Conservation (phyloP, 2,329 filamentous ascomycete species). For the Aureobasidium vineae region DNA sequence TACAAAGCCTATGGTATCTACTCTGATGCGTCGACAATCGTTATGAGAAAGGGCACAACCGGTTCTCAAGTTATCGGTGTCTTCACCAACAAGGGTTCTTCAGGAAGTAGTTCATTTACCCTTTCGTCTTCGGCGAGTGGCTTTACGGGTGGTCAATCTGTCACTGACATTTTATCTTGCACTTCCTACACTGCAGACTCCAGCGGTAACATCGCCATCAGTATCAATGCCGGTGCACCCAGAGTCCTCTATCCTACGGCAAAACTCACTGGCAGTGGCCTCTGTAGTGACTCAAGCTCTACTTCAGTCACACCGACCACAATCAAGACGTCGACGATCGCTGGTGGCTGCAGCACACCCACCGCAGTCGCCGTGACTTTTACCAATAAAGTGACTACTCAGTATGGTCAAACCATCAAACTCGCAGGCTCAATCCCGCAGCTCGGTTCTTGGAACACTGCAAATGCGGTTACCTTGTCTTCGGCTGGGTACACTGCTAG, state of each 20-base stretch:
- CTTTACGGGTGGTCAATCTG: conserved; percentile 32
- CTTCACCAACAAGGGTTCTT: conserved; percentile 45
- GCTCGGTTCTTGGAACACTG: conserved; percentile 60
- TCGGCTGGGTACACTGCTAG: conserved; percentile 56
- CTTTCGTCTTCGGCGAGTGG: conserved; percentile 31
- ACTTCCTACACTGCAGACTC: conserved; percentile 44
- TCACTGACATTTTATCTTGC: conserved; percentile 49
- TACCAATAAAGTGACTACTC: conserved; percentile 56
- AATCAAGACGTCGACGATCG: conserved; percentile 2
- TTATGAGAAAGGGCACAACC: conserved; percentile 46
- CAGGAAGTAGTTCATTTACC: conserved; percentile 19
- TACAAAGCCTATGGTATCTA: conserved; percentile 47
- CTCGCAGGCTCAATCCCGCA: conserved; percentile 57
- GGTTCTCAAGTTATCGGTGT: conserved; percentile 47
- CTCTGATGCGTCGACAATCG: conserved; percentile 46
- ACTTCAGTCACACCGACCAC: neutral
- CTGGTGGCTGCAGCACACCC: conserved; percentile 23
- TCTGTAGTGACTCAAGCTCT: conserved; percentile 34
- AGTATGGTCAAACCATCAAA: conserved; percentile 62
- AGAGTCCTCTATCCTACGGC: conserved; percentile 44
- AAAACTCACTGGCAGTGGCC: conserved; percentile 39
- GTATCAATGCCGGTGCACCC: conserved; percentile 47
- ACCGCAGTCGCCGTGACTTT: conserved; percentile 55
- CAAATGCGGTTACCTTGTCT: conserved; percentile 53
- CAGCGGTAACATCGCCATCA: conserved; percentile 46